Evolutionary conservation across 345 rosid species (phyloP).

Genomic region (Linum trigynum): DNA sequence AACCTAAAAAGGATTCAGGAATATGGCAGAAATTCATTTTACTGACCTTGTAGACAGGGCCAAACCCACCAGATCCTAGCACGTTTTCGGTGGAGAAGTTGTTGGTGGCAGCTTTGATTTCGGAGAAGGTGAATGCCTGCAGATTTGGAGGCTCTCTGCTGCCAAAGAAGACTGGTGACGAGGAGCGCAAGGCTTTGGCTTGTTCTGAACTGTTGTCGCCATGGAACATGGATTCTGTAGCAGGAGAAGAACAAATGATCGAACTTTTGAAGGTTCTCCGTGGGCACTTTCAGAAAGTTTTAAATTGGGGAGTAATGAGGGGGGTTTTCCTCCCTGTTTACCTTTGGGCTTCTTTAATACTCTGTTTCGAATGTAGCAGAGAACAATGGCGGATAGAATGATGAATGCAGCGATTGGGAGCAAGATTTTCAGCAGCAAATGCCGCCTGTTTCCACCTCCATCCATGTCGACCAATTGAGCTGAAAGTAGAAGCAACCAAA

Average conservation of each 20-base stretch:
- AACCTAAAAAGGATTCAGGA: neutral
- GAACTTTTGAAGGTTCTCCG: neutral
- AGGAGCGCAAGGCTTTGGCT: neutral
- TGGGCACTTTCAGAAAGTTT: neutral
- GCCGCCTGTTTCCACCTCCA: slow-evolving; percentile 14
- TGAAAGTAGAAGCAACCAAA: slow-evolving; percentile 3
- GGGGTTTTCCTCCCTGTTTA: neutral
- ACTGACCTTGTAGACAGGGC: slow-evolving; percentile 34
- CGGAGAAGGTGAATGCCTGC: slow-evolving; percentile 20
- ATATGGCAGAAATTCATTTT: neutral
- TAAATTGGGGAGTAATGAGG: neutral
- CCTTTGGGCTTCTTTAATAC: slow-evolving; percentile 15
- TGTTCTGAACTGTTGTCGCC: neutral
- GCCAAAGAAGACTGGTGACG: neutral
- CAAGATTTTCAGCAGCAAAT: slow-evolving; percentile 10
- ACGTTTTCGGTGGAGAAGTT: slow-evolving; percentile 27
- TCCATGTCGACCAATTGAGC: slow-evolving; percentile 12
- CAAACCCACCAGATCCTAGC: slow-evolving; percentile 43
- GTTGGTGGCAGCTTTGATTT: slow-evolving; percentile 29
- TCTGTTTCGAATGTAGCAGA: slow-evolving; percentile 14
- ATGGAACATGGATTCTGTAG: neutral
- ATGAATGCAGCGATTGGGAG: slow-evolving; percentile 16
- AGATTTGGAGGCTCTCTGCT: slow-evolving; percentile 11
- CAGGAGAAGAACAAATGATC: neutral
- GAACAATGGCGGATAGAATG: slow-evolving; percentile 8